Evolutionary conservation across 1,284 basidiomycete species (phyloP).

Genomic region (Melanopsichium pennsylvanicum): DNA sequence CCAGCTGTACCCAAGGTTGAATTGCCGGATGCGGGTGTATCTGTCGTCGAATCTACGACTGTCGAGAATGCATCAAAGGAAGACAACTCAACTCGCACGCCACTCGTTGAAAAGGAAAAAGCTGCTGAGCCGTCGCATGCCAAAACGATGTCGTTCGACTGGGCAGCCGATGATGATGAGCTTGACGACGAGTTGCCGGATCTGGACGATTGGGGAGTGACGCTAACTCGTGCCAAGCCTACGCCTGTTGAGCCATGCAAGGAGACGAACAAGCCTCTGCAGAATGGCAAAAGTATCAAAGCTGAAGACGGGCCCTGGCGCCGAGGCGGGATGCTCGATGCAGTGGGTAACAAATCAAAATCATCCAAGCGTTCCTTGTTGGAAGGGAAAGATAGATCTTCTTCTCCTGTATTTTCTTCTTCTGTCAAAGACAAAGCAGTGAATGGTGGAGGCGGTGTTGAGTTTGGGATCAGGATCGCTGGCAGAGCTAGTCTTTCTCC

Average conservation of each 20-base stretch:
- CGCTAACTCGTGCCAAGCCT: slow-evolving; percentile 27
- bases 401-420: too few relatives aligned
- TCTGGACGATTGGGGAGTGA: slow-evolving; percentile 52
- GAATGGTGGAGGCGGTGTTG: too few relatives aligned
- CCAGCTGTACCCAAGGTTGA: slow-evolving; percentile 30
- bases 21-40: slow-evolving; percentile 1
- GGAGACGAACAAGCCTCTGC: too few relatives aligned
- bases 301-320: slow-evolving; percentile 1
- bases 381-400: too few relatives aligned
- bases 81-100: too few relatives aligned
- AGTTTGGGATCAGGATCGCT: slow-evolving; percentile 35
- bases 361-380: background rate
- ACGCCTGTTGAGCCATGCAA: too few relatives aligned
- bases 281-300: background rate
- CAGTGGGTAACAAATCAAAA: background rate
- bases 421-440: background rate
- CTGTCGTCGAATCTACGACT: too few relatives aligned
- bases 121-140: slow-evolving; percentile 2
- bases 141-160: slow-evolving; percentile 39
- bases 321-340: background rate
- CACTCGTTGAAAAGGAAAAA: background rate
- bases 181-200: slow-evolving; percentile 53
- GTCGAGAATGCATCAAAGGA: too few relatives aligned
- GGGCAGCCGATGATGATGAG: slow-evolving; percentile 57
- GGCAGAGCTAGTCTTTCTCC: slow-evolving; percentile 26